phyloP scores from a whole-genome alignment of 2,329 filamentous ascomycete genomes.

The Xylariaceae sp. region DNA sequence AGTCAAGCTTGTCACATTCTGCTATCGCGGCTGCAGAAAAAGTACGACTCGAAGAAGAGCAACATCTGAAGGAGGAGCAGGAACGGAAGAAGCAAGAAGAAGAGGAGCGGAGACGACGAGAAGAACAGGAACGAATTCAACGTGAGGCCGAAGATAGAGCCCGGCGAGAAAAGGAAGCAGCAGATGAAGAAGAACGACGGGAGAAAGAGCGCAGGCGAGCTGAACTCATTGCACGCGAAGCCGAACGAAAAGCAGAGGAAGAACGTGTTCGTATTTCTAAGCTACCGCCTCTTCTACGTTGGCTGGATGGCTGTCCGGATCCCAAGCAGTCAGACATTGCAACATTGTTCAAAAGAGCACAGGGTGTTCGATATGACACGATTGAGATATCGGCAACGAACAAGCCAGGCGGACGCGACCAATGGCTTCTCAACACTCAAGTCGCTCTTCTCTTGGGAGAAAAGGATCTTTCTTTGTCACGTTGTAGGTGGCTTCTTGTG shows the following conservation, averaged over 20 bases:
- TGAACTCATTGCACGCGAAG: constrained; percentile 47
- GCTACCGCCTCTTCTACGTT: constrained; percentile 55
- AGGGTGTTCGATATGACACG: constrained; percentile 60
- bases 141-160: constrained; percentile 37
- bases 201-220: constrained; percentile 43
- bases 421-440: constrained; percentile 62
- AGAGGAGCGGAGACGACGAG: constrained; percentile 29
- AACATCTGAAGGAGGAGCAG: constrained; percentile 37
- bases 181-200: constrained; percentile 43
- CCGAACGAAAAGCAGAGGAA: constrained; percentile 50
- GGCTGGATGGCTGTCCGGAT: constrained; percentile 51
- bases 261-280: constrained; percentile 51
- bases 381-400: constrained; percentile 50
- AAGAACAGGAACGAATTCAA: constrained; percentile 33
- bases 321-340: constrained; percentile 48
- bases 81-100: constrained; percentile 12
- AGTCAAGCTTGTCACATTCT: too few relatives aligned
- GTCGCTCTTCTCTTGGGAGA: constrained; percentile 59
- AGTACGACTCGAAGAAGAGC: constrained; percentile 34
- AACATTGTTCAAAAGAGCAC: constrained; percentile 50
- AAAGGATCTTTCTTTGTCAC: constrained; percentile 55
- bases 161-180: constrained; percentile 36
- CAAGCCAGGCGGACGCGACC: constrained; percentile 54
- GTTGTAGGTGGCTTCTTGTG: constrained; percentile 43
- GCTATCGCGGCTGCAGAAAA: constrained; percentile 29